Conservation (phyloP, 805 yeast genomes). For the Yarrowia keelungensis region DNA sequence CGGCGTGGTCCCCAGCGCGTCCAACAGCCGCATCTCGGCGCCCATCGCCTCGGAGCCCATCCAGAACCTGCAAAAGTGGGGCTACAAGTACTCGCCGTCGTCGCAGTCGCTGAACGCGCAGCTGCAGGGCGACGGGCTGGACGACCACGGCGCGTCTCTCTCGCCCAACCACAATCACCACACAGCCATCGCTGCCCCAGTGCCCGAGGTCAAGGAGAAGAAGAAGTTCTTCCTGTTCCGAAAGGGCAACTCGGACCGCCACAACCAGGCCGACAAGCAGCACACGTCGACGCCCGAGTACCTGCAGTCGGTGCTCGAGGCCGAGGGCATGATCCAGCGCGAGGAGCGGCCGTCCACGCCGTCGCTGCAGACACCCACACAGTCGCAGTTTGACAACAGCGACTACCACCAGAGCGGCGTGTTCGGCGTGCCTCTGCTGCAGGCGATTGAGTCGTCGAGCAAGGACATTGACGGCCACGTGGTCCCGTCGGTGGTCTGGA, state of each 20-base stretch:
- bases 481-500: conserved; percentile 76
- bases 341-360: conserved; percentile 28
- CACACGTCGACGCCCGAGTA: conserved; percentile 32
- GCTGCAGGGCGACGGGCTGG: background rate
- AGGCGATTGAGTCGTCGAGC: conserved; percentile 61
- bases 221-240: conserved; percentile 38
- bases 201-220: conserved; percentile 32
- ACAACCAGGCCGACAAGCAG: conserved; percentile 10
- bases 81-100: conserved; percentile 37
- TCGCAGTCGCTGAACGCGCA: conserved; percentile 31
- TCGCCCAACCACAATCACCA: conserved; percentile 2
- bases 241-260: conserved; percentile 30
- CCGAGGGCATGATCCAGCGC: conserved; percentile 26
- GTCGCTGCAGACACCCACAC: conserved; percentile 9
- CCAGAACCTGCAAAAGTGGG: conserved; percentile 39
- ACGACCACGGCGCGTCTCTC: background rate
- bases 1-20: background rate
- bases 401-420: conserved; percentile 46
- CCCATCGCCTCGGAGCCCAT: conserved; percentile 33
- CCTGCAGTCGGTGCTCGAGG: conserved; percentile 27
- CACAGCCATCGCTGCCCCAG: background rate
- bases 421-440: conserved; percentile 70
- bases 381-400: conserved; percentile 8
- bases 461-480: conserved; percentile 54
- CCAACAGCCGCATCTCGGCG: conserved; percentile 25